phyloP scores from a whole-genome alignment of 495 filamentous ascomycete species.

The Podospora fimiseda region DNA sequence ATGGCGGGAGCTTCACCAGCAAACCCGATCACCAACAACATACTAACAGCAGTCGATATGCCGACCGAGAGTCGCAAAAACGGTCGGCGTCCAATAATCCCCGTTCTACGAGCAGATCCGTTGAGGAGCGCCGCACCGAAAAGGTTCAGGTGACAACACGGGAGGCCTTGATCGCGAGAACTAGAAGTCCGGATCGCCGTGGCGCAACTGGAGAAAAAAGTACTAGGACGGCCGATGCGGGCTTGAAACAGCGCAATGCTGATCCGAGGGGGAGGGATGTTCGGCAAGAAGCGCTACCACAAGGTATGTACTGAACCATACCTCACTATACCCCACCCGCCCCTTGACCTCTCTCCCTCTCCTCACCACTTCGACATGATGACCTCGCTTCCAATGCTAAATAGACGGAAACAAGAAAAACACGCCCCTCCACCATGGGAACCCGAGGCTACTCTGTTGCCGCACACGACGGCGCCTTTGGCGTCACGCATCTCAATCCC shows the following conservation, averaged over 20 bases:
- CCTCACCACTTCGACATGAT: background rate
- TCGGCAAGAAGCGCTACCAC: slow-evolving; percentile 32
- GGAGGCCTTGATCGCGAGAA: slow-evolving; percentile 56
- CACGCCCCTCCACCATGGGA: slow-evolving; percentile 52
- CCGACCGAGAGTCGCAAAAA: slow-evolving; percentile 32
- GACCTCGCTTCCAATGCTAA: slow-evolving; percentile 5
- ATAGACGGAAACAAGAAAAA: slow-evolving; percentile 14
- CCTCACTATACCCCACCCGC: background rate
- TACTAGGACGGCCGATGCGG: slow-evolving; percentile 23
- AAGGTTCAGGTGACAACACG: slow-evolving; percentile 55
- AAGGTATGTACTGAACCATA: slow-evolving; percentile 18
- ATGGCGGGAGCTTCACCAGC: slow-evolving; percentile 21
- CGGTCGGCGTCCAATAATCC: slow-evolving; percentile 38
- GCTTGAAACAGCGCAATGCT: slow-evolving; percentile 38
- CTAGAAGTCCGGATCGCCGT: slow-evolving; percentile 61
- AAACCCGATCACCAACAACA: slow-evolving; percentile 5
- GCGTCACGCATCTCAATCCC: slow-evolving; percentile 81
- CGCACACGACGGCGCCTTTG: slow-evolving; percentile 82
- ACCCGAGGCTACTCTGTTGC: slow-evolving; percentile 71
- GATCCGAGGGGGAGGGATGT: slow-evolving; percentile 39
- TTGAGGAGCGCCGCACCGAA: slow-evolving; percentile 43
- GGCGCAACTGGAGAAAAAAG: slow-evolving; percentile 31
- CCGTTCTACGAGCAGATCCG: slow-evolving; percentile 31
- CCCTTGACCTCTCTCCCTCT: slow-evolving; percentile 1
- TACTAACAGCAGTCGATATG: slow-evolving; percentile 15